Conservation (phyloP, 768 basidiomycete species). For the Suillus bovinus region DNA sequence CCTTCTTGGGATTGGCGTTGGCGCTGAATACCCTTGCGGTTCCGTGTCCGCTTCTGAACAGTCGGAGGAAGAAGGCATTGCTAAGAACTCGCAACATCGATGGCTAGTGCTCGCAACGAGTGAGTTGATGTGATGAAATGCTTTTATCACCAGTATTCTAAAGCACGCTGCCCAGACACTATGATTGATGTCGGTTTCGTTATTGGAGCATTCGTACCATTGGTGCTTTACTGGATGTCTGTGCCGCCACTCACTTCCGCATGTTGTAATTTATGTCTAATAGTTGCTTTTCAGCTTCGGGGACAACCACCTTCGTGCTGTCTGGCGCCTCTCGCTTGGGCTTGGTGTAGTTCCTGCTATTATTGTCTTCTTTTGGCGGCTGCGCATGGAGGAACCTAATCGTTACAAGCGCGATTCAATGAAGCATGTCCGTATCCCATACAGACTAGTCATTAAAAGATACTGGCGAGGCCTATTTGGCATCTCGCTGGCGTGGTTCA, state of each 20-base stretch:
- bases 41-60: constrained; percentile 89
- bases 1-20: constrained; percentile 85
- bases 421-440: constrained; percentile 74
- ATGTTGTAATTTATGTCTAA: constrained; percentile 4
- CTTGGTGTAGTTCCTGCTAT: constrained; percentile 81
- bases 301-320: constrained; percentile 74
- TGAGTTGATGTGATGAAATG: constrained; percentile 34
- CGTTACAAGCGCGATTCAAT: constrained; percentile 78
- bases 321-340: constrained; percentile 87
- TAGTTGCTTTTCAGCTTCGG: constrained; percentile 55
- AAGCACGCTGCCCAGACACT: constrained; percentile 44
- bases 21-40: constrained; percentile 90
- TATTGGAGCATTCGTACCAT: constrained; percentile 74
- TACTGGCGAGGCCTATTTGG: constrained; percentile 80
- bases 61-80: constrained; percentile 79
- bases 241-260: constrained; percentile 23
- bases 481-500: constrained; percentile 80
- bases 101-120: constrained; percentile 92
- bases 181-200: constrained; percentile 91
- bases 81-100: constrained; percentile 77
- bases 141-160: constrained; percentile 8
- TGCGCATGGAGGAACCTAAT: constrained; percentile 79
- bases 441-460: constrained; percentile 70
- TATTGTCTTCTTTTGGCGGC: constrained; percentile 83
- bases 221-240: constrained; percentile 88